Evolutionary conservation across 805 yeast genomes (phyloP).

Genomic region (Nakazawaea peltata): DNA sequence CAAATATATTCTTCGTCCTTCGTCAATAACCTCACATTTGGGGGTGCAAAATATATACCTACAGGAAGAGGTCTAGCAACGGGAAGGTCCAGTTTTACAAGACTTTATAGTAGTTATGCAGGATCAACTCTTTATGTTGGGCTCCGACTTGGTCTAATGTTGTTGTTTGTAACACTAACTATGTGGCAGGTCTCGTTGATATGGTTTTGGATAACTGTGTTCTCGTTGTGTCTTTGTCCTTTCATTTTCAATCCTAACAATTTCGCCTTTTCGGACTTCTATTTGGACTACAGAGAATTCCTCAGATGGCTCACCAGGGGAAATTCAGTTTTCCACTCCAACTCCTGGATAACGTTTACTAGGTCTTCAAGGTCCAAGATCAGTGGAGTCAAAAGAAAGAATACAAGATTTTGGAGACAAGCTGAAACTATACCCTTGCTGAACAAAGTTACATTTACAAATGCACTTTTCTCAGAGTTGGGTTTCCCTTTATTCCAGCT

Average conservation of each 20-base stretch:
- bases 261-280: slow-evolving; percentile 37
- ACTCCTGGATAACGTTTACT: slow-evolving; percentile 76
- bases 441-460: slow-evolving; percentile 70
- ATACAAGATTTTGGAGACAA: slow-evolving; percentile 51
- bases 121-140: slow-evolving; percentile 75
- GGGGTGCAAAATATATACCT: slow-evolving; percentile 87
- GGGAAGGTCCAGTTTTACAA: slow-evolving; percentile 63
- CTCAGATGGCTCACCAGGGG: slow-evolving; percentile 78
- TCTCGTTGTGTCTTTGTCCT: slow-evolving; percentile 39
- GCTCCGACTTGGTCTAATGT: slow-evolving; percentile 54
- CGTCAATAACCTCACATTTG: slow-evolving; percentile 69
- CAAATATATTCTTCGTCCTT: slow-evolving; percentile 83
- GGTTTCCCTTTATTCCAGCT: slow-evolving; percentile 66
- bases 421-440: slow-evolving; percentile 37
- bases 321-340: slow-evolving; percentile 52
- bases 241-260: slow-evolving; percentile 48
- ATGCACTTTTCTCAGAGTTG: slow-evolving; percentile 71
- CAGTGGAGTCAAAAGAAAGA: slow-evolving; percentile 82
- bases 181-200: slow-evolving; percentile 74
- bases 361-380: slow-evolving; percentile 78
- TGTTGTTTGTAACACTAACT: slow-evolving; percentile 68
- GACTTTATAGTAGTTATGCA: slow-evolving; percentile 71
- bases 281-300: slow-evolving; percentile 40
- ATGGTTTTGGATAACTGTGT: slow-evolving; percentile 47
- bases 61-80: slow-evolving; percentile 95